Percentiles rank a stretch among this genome's conserved stretches.
These are phyloP conservation scores for Chenopodium album DNA, from an alignment of 148 eudicot genomes.

Conservation along the genomic window DNA sequence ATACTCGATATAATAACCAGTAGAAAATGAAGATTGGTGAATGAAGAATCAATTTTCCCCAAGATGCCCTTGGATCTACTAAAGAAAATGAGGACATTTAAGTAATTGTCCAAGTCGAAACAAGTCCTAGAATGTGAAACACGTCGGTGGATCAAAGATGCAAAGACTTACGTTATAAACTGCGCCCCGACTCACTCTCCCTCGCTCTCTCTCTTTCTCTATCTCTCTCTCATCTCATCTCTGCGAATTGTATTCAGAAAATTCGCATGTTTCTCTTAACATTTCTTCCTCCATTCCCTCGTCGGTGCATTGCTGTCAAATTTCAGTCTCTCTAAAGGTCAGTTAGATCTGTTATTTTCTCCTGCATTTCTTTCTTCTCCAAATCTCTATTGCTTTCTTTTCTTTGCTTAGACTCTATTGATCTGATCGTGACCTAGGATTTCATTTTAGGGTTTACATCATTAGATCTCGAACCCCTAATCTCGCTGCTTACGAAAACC, in stretches of 20 bases:
- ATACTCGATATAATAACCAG: too few relatives aligned
- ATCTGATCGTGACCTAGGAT: constrained; percentile 1
- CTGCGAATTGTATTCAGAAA: neutral
- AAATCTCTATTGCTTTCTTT: neutral
- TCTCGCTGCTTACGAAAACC: neutral
- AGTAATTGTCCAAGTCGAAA: neutral
- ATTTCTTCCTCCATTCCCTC: neutral
- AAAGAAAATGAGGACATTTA: neutral
- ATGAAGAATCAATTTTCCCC: too few relatives aligned
- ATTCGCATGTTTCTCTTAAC: neutral
- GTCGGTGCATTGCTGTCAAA: neutral
- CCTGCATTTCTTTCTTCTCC: neutral
- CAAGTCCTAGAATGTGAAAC: neutral
- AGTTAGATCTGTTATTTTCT: neutral
- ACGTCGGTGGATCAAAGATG: constrained; percentile 15
- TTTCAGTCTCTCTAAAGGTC: neutral
- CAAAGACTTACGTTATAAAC: constrained; percentile 3
- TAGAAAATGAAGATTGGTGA: too few relatives aligned
- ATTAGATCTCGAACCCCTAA: neutral
- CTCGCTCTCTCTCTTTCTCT: neutral
- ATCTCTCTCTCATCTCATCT: neutral
- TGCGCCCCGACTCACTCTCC: neutral
- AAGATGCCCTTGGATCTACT: too few relatives aligned
- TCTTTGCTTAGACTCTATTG: neutral
- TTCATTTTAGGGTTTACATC: constrained; percentile 1